Percentiles rank a stretch among this genome's conserved stretches.
Conservation (phyloP, 345 rosid genomes). For the Linum trigynum region DNA sequence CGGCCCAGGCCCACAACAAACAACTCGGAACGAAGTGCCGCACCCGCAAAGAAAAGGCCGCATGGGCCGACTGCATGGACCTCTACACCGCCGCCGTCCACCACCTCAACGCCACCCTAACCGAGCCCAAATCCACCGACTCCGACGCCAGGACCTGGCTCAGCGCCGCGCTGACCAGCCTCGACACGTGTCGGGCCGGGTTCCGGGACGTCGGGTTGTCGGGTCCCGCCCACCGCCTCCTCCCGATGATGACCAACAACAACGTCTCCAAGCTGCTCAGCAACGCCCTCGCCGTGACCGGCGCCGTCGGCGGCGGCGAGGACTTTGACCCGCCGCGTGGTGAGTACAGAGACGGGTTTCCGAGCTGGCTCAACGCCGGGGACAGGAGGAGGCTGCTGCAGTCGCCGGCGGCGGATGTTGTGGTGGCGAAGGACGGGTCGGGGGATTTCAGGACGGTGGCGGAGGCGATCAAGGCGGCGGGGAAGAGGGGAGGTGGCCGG, state of each 20-base stretch:
- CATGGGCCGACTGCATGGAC: constrained; percentile 71
- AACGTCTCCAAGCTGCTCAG: constrained; percentile 56
- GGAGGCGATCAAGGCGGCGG: constrained; percentile 57
- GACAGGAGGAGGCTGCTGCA: constrained; percentile 55
- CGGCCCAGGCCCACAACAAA: constrained; percentile 37
- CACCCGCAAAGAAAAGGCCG: constrained; percentile 47
- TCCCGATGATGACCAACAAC: constrained; percentile 58
- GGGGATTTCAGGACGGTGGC: constrained; percentile 50
- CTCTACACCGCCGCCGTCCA: constrained; percentile 44
- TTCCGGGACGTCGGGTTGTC: constrained; percentile 51
- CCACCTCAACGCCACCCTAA: constrained; percentile 49
- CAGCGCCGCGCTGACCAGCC: constrained; percentile 69
- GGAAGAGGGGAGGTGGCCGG: constrained; percentile 37
- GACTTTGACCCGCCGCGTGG: constrained; percentile 19
- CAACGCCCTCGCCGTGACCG: constrained; percentile 53
- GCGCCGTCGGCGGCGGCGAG: constrained; percentile 20
- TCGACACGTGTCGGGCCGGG: constrained; percentile 63
- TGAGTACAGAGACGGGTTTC: constrained; percentile 37
- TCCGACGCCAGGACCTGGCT: constrained; percentile 78
- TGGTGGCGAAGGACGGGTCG: constrained; percentile 66
- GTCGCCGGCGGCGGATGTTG: constrained; percentile 33
- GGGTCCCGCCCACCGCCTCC: constrained; percentile 15
- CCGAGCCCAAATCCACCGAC: constrained; percentile 39
- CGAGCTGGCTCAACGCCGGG: constrained; percentile 53
- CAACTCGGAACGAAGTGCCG: constrained; percentile 50